These are phyloP conservation scores for Hawksworthiomyces lignivorus DNA, from an alignment of 2,329 filamentous ascomycete species.

Conservation along the genomic window DNA sequence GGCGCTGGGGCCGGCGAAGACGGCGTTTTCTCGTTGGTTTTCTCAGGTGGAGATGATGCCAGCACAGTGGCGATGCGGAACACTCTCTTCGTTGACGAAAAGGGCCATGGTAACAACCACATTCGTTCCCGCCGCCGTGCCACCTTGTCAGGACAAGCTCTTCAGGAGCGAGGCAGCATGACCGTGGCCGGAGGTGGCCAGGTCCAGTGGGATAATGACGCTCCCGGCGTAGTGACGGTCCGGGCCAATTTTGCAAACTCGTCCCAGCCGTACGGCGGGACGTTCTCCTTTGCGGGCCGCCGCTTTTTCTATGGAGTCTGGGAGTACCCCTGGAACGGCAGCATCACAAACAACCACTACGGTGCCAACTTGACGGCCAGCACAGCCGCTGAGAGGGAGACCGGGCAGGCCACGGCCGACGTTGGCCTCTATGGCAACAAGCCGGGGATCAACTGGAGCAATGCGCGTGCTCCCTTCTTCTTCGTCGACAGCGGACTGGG, in stretches of 20 bases:
- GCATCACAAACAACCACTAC: conserved; percentile 8
- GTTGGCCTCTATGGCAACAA: conserved; percentile 19
- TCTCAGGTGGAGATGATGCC: not conserved
- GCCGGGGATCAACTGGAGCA: conserved; percentile 26
- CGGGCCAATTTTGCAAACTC: not conserved
- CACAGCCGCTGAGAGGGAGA: not conserved
- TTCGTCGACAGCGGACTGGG: conserved; percentile 24
- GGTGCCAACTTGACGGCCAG: not conserved
- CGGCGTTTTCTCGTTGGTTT: not conserved
- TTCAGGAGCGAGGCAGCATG: not conserved
- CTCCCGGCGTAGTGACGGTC: not conserved
- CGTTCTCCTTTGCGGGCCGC: not conserved
- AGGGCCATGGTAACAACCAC: no score
- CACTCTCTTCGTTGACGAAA: not conserved
- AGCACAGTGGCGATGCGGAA: not conserved
- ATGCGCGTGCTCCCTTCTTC: conserved; percentile 28
- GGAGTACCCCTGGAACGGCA: conserved; percentile 13
- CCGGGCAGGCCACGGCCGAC: not conserved
- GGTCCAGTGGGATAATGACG: conserved; percentile 2
- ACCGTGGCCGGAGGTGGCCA: not conserved
- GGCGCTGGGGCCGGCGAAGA: not conserved
- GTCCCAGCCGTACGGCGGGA: not conserved
- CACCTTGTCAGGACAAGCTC: no score
- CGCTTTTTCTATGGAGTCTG: conserved; percentile 10
- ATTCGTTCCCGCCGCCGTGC: no score